These are phyloP conservation scores for Marsdenia floribunda DNA, from an alignment of 257 asterid species.

Conservation along the genomic window DNA sequence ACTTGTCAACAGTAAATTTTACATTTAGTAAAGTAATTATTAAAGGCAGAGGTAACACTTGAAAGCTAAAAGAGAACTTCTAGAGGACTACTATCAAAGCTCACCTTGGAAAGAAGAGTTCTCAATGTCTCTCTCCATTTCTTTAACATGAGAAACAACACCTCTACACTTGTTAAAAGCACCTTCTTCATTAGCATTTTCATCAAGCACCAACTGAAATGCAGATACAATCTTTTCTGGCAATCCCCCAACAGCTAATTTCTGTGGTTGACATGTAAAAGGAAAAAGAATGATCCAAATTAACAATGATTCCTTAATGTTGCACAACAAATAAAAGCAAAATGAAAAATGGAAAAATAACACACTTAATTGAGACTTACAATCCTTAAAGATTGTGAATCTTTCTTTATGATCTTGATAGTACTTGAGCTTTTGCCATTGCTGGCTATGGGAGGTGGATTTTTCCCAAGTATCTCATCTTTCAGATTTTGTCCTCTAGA, in stretches of 20 bases:
- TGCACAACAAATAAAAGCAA: slow-evolving; percentile 5
- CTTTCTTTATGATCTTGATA: slow-evolving; percentile 78
- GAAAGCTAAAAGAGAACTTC: background rate
- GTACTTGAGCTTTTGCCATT: slow-evolving; percentile 53
- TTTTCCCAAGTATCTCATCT: slow-evolving; percentile 65
- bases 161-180: slow-evolving; percentile 49
- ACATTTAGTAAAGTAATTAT: background rate
- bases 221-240: slow-evolving; percentile 82
- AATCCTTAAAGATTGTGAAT: slow-evolving; percentile 65
- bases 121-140: slow-evolving; percentile 58
- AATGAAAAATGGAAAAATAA: slow-evolving; percentile 15
- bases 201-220: slow-evolving; percentile 68
- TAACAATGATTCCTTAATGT: slow-evolving; percentile 5
- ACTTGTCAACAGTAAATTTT: background rate
- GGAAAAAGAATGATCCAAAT: slow-evolving; percentile 5
- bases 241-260: slow-evolving; percentile 78
- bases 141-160: slow-evolving; percentile 53
- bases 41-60: background rate
- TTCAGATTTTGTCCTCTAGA: slow-evolving; percentile 86
- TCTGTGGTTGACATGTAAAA: slow-evolving; percentile 40
- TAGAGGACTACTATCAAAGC: background rate
- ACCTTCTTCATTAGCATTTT: slow-evolving; percentile 57
- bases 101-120: slow-evolving; percentile 66
- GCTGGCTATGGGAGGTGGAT: slow-evolving; percentile 39
- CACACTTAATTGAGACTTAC: slow-evolving; percentile 40